These are phyloP conservation scores for Calocybe cyanea DNA, from an alignment of 768 basidiomycete genomes.

Conservation along the genomic window DNA sequence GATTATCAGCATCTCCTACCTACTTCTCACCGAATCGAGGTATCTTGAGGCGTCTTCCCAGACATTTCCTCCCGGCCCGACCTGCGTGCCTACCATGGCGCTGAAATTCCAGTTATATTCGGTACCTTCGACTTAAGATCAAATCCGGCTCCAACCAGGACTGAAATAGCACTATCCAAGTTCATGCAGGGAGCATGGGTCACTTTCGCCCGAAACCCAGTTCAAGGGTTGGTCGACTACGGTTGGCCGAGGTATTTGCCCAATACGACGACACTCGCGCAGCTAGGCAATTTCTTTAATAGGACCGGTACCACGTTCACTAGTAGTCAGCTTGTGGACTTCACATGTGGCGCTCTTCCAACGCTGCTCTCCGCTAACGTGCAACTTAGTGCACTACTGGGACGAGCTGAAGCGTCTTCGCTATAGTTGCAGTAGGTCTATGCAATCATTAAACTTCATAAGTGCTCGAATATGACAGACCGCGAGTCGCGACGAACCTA, in stretches of 20 bases:
- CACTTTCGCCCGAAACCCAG: conserved; percentile 37
- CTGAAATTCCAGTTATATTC: too few species aligned
- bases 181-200: conserved; percentile 38
- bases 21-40: conserved; percentile 9
- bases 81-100: conserved; percentile 31
- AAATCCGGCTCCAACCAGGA: conserved; percentile 19
- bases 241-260: conserved; percentile 25
- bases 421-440: too few species aligned
- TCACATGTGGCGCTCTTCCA: conserved; percentile 5
- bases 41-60: conserved; percentile 28
- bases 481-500: too few species aligned
- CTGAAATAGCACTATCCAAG: conserved; percentile 23
- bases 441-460: too few species aligned
- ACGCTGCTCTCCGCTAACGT: background rate
- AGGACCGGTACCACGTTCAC: conserved; percentile 12
- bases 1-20: too few species aligned
- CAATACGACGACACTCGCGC: conserved; percentile 15
- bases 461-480: too few species aligned
- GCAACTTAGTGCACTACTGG: conserved; percentile 8
- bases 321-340: conserved; percentile 14
- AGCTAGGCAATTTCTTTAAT: conserved; percentile 16
- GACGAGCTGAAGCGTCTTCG: too few species aligned
- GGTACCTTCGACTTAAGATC: conserved; percentile 28
- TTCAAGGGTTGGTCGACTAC: conserved; percentile 21
- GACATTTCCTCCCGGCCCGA: conserved; percentile 27